Evolutionary conservation across 163 green algal genomes (phyloP), one percentile per base, ranked within the genome.

Genomic region (Trebouxiophyceae sp.): DNA sequence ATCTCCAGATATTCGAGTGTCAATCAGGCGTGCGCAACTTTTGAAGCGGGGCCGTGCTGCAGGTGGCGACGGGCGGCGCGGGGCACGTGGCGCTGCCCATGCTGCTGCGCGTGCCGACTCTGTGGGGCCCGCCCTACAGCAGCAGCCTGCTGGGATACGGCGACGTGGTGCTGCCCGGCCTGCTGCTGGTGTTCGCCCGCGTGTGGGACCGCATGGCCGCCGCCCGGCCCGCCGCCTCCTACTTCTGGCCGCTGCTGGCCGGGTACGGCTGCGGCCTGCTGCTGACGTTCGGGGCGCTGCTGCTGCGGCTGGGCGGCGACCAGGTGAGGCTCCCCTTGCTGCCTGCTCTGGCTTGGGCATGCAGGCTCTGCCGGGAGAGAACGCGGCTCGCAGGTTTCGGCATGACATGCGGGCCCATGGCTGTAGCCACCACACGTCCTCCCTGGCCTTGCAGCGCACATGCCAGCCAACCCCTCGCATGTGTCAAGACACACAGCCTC

Each of bases 161-260:
- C 0, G 92, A 98, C 70, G 68, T 98, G 6, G 87, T 96, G 31
- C 72, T 98, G 30, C 92, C 92, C 12, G 92, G 92, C 31, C 70
- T 98, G 57, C 76, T 97, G 23, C 30, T 67, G 47, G 54, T 57
- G 58, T 57, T 60, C 4, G 32, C 44, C 6, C 55, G 50, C 24
- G 59, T 58, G 4, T 44, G 39, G n/a, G 60, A 66, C 44, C 58
- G 33, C 45, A 60, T 2, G 31, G 50, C 45, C 45, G 47, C 0
- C 26, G 29, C 0, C 7, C 20, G 12, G 32, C 29, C n/a, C 32
- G 29, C 16, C 47, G 55, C 8, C 5, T 62, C 74, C 27, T 92
- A 90, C 69, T 89, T 81, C 28, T 60, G 75, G 30, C 66, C 75
- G 1, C 59, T 60, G 28, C 54, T 79, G 16, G 54, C 34, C 2